Conservation (phyloP, 192 early-diverging fungal genomes). For the Coemansia sp. region DNA sequence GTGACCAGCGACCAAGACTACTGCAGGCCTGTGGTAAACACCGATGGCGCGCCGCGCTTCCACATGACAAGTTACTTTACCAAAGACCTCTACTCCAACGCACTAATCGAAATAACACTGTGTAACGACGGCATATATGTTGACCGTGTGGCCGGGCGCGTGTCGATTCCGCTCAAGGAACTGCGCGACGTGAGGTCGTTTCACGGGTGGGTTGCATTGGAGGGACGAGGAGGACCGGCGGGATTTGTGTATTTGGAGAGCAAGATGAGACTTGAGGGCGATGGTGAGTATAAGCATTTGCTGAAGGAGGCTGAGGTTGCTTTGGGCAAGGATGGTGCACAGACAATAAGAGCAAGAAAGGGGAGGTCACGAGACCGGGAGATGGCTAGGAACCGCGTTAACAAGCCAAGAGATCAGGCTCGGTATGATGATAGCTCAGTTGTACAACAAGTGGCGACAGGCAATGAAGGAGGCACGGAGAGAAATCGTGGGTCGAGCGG, state of each 20-base stretch:
- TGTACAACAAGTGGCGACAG: no score
- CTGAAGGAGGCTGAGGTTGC: background rate
- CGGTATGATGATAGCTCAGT: no score
- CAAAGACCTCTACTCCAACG: constrained; percentile 14
- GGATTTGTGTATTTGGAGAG: constrained; percentile 29
- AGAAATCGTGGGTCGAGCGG: no score
- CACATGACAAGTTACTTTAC: constrained; percentile 29
- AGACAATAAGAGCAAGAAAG: constrained; percentile 9
- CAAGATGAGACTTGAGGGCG: constrained; percentile 4
- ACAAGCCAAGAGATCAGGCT: no score
- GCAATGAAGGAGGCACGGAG: no score
- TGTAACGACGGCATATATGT: constrained; percentile 22
- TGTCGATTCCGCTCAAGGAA: constrained; percentile 29
- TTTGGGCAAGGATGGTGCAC: constrained; percentile 1
- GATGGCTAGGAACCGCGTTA: constrained; percentile 3
- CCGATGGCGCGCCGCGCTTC: constrained; percentile 22
- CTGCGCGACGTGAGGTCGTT: constrained; percentile 31
- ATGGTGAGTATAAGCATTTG: constrained; percentile 13
- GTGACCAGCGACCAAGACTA: constrained; percentile 10
- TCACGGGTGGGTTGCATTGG: constrained; percentile 34
- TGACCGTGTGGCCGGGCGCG: constrained; percentile 26
- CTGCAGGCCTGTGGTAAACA: constrained; percentile 17
- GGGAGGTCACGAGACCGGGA: constrained; percentile 16
- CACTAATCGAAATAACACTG: constrained; percentile 25
- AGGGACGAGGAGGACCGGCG: constrained; percentile 10